Percentiles rank a stretch among this genome's conserved stretches.
phyloP scores from a whole-genome alignment of 306 rosid genomes.

The Luffa acutangula region DNA sequence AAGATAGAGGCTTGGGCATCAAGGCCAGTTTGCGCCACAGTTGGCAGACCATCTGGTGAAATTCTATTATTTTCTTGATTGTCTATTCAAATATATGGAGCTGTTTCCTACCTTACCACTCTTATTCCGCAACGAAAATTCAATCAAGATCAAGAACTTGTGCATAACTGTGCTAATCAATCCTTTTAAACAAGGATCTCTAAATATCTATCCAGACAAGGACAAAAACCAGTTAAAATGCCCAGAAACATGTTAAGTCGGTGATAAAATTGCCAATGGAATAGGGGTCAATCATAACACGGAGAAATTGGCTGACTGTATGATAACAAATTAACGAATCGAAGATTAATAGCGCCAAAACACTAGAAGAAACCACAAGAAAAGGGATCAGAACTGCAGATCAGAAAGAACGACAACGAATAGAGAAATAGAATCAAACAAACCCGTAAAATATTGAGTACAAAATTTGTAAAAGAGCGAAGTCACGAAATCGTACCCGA shows the following conservation, averaged over 20 bases:
- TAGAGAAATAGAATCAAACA: background rate
- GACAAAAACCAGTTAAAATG: background rate
- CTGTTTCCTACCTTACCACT: background rate
- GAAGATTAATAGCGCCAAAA: background rate
- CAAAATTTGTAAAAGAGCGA: background rate
- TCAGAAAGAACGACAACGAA: background rate
- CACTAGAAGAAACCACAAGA: background rate
- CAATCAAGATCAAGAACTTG: background rate
- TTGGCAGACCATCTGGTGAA: background rate
- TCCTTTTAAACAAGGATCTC: background rate
- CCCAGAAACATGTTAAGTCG: background rate
- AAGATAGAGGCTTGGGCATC: background rate
- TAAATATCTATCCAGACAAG: background rate
- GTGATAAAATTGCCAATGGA: background rate
- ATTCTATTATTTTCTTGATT: background rate
- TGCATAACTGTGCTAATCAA: background rate
- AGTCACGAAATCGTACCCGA: slow-evolving; percentile 40
- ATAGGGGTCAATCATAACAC: background rate
- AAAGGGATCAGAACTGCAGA: background rate
- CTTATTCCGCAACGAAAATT: background rate
- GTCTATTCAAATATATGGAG: background rate
- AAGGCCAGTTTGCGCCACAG: background rate
- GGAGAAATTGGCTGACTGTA: background rate
- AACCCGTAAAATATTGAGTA: background rate
- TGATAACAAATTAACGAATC: background rate